phyloP scores from a whole-genome alignment of 2,329 filamentous ascomycete genomes.

The Penicillium sp. region DNA sequence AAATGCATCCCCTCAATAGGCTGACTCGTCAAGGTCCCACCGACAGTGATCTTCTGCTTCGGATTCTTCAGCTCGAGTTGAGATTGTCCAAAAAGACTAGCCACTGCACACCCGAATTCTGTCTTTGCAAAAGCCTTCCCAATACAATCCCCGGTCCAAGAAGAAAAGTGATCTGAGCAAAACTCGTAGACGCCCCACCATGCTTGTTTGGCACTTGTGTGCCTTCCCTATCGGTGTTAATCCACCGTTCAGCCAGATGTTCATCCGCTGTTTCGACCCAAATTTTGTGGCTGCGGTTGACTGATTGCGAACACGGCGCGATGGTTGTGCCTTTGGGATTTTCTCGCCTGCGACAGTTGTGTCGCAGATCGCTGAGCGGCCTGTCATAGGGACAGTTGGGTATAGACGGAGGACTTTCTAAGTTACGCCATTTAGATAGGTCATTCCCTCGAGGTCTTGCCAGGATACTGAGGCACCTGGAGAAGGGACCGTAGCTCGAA shows the following conservation, averaged over 20 bases:
- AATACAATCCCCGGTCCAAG: constrained; percentile 40
- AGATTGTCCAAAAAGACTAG: constrained; percentile 39
- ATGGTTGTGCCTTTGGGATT: constrained; percentile 67
- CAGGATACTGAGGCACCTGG: constrained; percentile 3
- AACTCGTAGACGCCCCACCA: constrained; percentile 39
- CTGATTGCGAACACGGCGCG: constrained; percentile 61
- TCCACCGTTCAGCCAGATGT: constrained; percentile 79
- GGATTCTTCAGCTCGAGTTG: constrained; percentile 34
- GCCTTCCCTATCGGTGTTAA: constrained; percentile 57
- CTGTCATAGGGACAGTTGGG: constrained; percentile 65
- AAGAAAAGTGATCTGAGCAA: constrained; percentile 40
- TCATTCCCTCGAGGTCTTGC: constrained; percentile 57
- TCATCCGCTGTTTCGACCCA: constrained; percentile 71
- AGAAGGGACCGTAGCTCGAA: constrained; percentile 22
- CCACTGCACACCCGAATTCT: constrained; percentile 41
- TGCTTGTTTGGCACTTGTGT: constrained; percentile 53
- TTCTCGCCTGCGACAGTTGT: constrained; percentile 61
- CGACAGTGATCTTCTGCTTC: constrained; percentile 10
- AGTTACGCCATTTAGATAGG: constrained; percentile 73
- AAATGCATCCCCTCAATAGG: constrained; percentile 14
- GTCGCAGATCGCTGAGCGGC: constrained; percentile 63
- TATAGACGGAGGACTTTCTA: constrained; percentile 70
- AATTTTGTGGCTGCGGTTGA: constrained; percentile 63
- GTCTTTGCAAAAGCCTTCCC: constrained; percentile 45
- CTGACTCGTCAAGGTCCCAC: constrained; percentile 10